Evolutionary conservation across 805 yeast species (phyloP).

Genomic region (Jamesozyma gamospora): DNA sequence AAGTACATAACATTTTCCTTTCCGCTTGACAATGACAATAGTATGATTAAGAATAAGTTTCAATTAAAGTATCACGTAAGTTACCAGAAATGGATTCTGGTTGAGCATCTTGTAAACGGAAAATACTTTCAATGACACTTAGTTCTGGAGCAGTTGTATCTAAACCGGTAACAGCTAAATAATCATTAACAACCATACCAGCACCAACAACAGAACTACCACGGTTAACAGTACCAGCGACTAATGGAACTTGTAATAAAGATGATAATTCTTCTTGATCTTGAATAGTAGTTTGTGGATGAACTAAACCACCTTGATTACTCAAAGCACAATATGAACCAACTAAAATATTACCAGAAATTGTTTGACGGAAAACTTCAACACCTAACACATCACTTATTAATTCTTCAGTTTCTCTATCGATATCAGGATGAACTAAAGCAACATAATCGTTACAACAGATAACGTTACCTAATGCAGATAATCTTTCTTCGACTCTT

Average conservation of each 20-base stretch:
- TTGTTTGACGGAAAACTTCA: constrained; percentile 97
- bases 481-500: constrained; percentile 93
- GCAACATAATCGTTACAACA: constrained; percentile 99
- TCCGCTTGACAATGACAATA: too few species aligned
- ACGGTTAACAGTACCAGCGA: constrained; percentile 97
- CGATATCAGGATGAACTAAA: constrained; percentile 96
- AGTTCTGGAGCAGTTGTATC: constrained; percentile 98
- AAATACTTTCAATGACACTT: constrained; percentile 92
- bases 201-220: constrained; percentile 98
- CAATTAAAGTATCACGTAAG: constrained; percentile 85
- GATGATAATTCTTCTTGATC: constrained; percentile 98
- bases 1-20: too few species aligned
- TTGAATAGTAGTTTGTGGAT: constrained; percentile 93
- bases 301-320: constrained; percentile 97
- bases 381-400: constrained; percentile 97
- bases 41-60: constrained; percentile 59
- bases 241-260: constrained; percentile 90
- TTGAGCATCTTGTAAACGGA: constrained; percentile 84
- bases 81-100: constrained; percentile 78
- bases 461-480: constrained; percentile 95
- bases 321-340: constrained; percentile 93
- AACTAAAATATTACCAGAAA: constrained; percentile 94
- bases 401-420: constrained; percentile 96
- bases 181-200: constrained; percentile 97
- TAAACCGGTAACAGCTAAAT: constrained; percentile 93